Evolutionary conservation across 2,329 filamentous ascomycete genomes (phyloP), one percentile per base, ranked within the genome.

Genomic region (Fonsecaea nubica): DNA sequence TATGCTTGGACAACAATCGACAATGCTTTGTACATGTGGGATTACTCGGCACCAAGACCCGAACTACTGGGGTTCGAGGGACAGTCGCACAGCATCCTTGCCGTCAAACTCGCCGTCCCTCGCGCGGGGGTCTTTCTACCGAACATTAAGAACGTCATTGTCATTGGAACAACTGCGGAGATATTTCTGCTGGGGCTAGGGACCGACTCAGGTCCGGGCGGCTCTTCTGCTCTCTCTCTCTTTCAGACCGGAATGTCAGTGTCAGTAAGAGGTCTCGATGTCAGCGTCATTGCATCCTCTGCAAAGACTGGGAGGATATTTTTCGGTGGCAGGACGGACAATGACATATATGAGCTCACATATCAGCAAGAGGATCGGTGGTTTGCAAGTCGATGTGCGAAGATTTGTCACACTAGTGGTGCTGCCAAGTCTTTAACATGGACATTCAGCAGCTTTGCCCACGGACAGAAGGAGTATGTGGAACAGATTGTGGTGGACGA

Each of bases 311-410:
- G 96, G 8, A 91, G 95, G 68, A 95, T 99, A 71, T 99, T 99
- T 82, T 97, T 97, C 75, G 89, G 91, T 50, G 92, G 93, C 42
- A 86, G 85, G 58, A 86, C 84, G 58, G 92, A 94, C 71, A 92
- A 92, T 70, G 93, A 98, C 73, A 88, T 99, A 56, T 92, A 95
- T 77, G 95, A 99, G 79, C 86, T 99, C 62, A 93, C 91, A 72
- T 99, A 99, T 77, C 94, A 98, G 79, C 93, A 97, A 75, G 93
- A 98, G 77, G 95, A 99, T 79, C 90, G 91, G 73, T 99, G 95
- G 95, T 99, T 99, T 76, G 90, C 91, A 61, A 93, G 89, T 77
- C 87, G 91, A 71, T 96, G 92, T 76, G 89, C 90, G 67, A 97
- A 93, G 79, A 89, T 94, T 69, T 96, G 96, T 76, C 95, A 97